These are phyloP conservation scores for Cicer cuneatum DNA, from an alignment of 306 rosid genomes.

Conservation along the genomic window DNA sequence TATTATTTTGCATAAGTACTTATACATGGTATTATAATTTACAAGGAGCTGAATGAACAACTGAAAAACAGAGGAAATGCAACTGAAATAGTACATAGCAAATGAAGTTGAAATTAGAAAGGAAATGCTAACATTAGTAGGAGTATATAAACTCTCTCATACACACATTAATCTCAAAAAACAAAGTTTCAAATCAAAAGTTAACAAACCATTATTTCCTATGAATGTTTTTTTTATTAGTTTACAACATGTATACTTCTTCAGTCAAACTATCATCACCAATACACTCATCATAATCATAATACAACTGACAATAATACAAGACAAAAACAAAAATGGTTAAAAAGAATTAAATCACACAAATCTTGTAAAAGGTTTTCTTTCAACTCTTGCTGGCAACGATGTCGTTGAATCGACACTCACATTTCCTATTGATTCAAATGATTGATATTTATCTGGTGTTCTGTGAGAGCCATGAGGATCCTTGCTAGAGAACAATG, in stretches of 20 bases:
- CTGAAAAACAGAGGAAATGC: no score
- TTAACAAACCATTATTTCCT: slow-evolving; percentile 61
- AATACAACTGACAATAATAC: slow-evolving; percentile 53
- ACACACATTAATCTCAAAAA: slow-evolving; percentile 25
- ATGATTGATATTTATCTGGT: slow-evolving; percentile 64
- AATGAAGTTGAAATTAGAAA: no score
- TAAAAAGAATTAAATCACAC: slow-evolving; percentile 77
- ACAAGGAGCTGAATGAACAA: no score
- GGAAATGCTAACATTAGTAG: no score
- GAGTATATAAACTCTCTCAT: no score
- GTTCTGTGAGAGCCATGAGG: slow-evolving; percentile 54
- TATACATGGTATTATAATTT: no score
- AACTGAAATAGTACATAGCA: no score
- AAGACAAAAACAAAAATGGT: slow-evolving; percentile 48
- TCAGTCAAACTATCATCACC: slow-evolving; percentile 59
- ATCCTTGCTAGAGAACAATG: slow-evolving; percentile 64
- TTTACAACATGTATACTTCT: slow-evolving; percentile 62
- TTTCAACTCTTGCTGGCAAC: slow-evolving; percentile 80
- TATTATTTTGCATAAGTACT: no score
- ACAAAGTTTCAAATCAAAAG: slow-evolving; percentile 44
- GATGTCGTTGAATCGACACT: slow-evolving; percentile 91
- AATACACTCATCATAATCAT: slow-evolving; percentile 61
- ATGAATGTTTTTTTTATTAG: slow-evolving; percentile 60
- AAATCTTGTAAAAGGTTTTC: slow-evolving; percentile 97
- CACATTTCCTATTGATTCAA: slow-evolving; percentile 67